Evolutionary conservation across 192 early-diverging fungal species (phyloP).

Genomic region (Backusella parvicylindrica): DNA sequence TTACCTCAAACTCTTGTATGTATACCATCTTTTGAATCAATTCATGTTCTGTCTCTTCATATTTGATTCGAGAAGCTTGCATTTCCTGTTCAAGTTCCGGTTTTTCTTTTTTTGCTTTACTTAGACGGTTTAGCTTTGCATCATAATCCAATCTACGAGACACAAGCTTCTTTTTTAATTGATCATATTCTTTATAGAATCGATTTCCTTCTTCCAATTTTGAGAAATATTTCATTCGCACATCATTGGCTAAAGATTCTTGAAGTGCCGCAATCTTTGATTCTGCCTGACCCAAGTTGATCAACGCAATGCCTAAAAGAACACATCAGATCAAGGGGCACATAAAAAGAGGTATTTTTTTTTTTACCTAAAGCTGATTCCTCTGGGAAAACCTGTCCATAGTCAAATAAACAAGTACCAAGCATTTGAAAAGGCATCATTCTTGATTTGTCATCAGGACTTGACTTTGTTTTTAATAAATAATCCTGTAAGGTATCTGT

Average conservation of each 20-base stretch:
- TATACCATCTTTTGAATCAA: slow-evolving; percentile 75
- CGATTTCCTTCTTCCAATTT: slow-evolving; percentile 43
- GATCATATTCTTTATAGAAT: slow-evolving; percentile 49
- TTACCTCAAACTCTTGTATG: slow-evolving; percentile 82
- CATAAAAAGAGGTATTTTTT: neutral
- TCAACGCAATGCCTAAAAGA: slow-evolving; percentile 44
- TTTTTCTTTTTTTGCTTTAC: slow-evolving; percentile 89
- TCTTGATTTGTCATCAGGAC: slow-evolving; percentile 58
- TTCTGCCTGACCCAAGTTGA: slow-evolving; percentile 49
- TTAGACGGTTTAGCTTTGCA: slow-evolving; percentile 80
- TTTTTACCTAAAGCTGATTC: slow-evolving; percentile 38
- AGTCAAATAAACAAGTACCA: slow-evolving; percentile 58
- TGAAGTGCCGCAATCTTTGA: slow-evolving; percentile 45
- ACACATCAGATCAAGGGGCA: neutral
- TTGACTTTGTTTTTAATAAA: slow-evolving; percentile 65
- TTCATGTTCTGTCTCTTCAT: slow-evolving; percentile 87
- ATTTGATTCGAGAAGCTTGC: slow-evolving; percentile 85
- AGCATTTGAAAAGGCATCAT: slow-evolving; percentile 61
- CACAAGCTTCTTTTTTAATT: slow-evolving; percentile 83
- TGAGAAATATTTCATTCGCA: slow-evolving; percentile 32
- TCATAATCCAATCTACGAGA: slow-evolving; percentile 91
- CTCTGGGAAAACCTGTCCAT: slow-evolving; percentile 48
- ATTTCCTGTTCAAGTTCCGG: slow-evolving; percentile 88
- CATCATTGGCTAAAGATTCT: slow-evolving; percentile 38
- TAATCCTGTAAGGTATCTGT: slow-evolving; percentile 41